Evolutionary conservation across 306 rosid genomes (phyloP), one percentile per base, ranked within the genome.

Genomic region (Cicer cuneatum): DNA sequence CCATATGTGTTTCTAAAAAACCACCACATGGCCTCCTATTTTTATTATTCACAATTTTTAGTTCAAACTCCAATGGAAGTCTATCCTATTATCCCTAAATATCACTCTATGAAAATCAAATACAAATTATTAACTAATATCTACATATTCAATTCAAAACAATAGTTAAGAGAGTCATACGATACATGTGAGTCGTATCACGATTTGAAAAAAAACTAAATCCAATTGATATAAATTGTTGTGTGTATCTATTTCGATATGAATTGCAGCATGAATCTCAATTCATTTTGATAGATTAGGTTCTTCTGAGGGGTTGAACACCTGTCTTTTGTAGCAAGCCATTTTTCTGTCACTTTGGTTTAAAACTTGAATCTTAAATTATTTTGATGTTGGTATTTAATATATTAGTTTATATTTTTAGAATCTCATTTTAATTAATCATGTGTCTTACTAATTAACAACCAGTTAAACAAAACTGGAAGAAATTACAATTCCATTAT

Each of bases 381-480:
- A 56, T 57, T 56, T 10, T 21, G 3, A 56, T 18, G 12, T 10
- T 4, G 14, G 11, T 24, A 19, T 19, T 21, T 57, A 21, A 57
- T 57, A 24, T 57, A 10, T 21, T 51, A 51, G 14, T 11, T 24
- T 57, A 11, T 24, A 6, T 11, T 29, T 14, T 57, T 57, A 24
- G 8, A 54, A 24, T 1, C 0, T 24, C 15, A 24, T 58, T 58
- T 29, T 58, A 24, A 58, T 58, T 58, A 58, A 29, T 29, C 40
- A 58, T 58, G 6, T 7, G 33, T 29, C 64, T 58, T 7, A 29
- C 15, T 40, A 12, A 5, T 16, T 58, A 33, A 29, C 2, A 58
- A 66, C 54, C 18, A 41, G 60, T 24, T 21, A 7, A 6, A n/a
- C 45, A 66, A 35, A 73, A 75, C 16, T 74, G 19, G 7, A 24